Evolutionary conservation across 2,329 filamentous ascomycete genomes (phyloP).

Genomic region (Verticillium dahliae): DNA sequence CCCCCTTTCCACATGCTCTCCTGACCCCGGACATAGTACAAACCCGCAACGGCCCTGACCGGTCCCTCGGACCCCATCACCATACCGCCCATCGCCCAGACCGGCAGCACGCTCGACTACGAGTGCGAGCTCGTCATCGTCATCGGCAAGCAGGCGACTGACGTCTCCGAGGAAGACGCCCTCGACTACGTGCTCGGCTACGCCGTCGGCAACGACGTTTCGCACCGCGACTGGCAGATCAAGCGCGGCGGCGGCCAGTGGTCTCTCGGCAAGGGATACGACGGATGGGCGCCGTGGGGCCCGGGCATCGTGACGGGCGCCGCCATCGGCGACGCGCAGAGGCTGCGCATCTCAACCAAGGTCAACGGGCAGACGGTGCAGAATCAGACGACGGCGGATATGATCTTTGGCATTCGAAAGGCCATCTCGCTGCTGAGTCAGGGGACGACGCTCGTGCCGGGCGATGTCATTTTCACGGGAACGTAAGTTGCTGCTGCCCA

Average conservation of each 20-base stretch:
- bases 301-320: slow-evolving; percentile 59
- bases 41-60: slow-evolving; percentile 58
- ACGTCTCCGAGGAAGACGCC: slow-evolving; percentile 59
- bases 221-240: slow-evolving; percentile 70
- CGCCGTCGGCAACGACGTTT: slow-evolving; percentile 72
- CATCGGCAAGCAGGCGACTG: slow-evolving; percentile 59
- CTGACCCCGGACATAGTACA: slow-evolving; percentile 38
- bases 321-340: slow-evolving; percentile 51
- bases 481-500: slow-evolving; percentile 35
- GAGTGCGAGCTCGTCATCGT: slow-evolving; percentile 73
- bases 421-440: slow-evolving; percentile 53
- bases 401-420: slow-evolving; percentile 57
- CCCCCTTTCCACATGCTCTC: neutral
- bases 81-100: slow-evolving; percentile 58
- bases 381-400: slow-evolving; percentile 50
- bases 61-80: slow-evolving; percentile 63
- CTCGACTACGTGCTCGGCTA: slow-evolving; percentile 72
- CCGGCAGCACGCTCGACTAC: slow-evolving; percentile 64
- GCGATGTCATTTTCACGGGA: slow-evolving; percentile 61
- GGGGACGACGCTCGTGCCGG: slow-evolving; percentile 56
- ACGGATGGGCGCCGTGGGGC: slow-evolving; percentile 69
- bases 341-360: slow-evolving; percentile 48
- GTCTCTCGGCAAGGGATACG: slow-evolving; percentile 67
- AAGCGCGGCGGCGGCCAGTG: slow-evolving; percentile 63
- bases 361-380: slow-evolving; percentile 54